phyloP scores from a whole-genome alignment of 306 rosid species.

The Rosa lucieae region DNA sequence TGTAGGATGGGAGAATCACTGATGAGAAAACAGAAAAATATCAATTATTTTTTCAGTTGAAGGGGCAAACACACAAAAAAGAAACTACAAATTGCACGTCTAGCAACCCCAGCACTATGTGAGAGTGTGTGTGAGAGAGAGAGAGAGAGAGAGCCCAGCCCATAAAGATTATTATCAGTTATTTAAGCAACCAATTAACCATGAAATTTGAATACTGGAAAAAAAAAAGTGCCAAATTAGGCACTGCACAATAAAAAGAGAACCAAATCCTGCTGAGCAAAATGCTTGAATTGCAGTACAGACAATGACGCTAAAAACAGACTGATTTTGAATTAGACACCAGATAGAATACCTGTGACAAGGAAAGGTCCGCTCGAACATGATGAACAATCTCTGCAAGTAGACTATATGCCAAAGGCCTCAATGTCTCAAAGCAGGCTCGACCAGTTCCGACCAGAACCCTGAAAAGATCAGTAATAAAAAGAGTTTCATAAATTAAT shows the following conservation, averaged over 20 bases:
- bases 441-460: slow-evolving; percentile 95
- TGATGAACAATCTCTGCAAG: slow-evolving; percentile 99
- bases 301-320: slow-evolving; percentile 9
- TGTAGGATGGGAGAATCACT: neutral
- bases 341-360: slow-evolving; percentile 66
- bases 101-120: neutral
- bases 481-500: slow-evolving; percentile 26
- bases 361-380: slow-evolving; percentile 88
- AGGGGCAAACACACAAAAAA: neutral
- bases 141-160: neutral
- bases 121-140: neutral
- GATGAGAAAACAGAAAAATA: neutral
- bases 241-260: neutral
- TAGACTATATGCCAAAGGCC: slow-evolving; percentile 97
- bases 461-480: slow-evolving; percentile 44
- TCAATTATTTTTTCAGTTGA: neutral
- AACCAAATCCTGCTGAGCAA: neutral
- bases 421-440: slow-evolving; percentile 95
- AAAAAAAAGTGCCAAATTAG: neutral
- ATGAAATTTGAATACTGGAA: neutral
- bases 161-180: neutral
- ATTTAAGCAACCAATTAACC: neutral
- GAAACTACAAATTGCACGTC: neutral
- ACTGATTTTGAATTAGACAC: slow-evolving; percentile 2
- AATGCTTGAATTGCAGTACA: neutral